Evolutionary conservation across 768 basidiomycete species (phyloP).

Genomic region (Macrocybe gigantea): DNA sequence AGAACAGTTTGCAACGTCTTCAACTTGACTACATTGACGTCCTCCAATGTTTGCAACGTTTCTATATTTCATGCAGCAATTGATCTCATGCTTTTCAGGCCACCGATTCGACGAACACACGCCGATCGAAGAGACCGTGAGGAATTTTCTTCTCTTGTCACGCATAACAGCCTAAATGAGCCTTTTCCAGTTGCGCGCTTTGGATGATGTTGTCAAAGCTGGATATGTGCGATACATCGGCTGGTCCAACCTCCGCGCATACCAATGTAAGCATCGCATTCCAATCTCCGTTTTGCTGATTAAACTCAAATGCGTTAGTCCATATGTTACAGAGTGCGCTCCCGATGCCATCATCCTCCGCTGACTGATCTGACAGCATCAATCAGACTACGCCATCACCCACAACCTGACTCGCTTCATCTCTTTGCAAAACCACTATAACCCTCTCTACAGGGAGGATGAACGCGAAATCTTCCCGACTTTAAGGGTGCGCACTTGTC

Average conservation of each 20-base stretch:
- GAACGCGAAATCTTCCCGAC: conserved; percentile 62
- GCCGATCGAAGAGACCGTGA: conserved; percentile 51
- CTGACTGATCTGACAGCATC: background rate
- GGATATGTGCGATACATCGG: conserved; percentile 60
- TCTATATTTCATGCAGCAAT: background rate
- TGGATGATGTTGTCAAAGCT: conserved; percentile 62
- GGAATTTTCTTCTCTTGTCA: background rate
- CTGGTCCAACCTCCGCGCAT: conserved; percentile 51
- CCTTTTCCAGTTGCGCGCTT: conserved; percentile 49
- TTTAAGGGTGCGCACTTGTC: conserved; percentile 31
- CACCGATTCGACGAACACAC: conserved; percentile 54
- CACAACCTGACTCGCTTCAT: conserved; percentile 58
- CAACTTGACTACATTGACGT: conserved; percentile 76
- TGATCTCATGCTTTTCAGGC: conserved; percentile 19
- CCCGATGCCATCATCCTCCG: conserved; percentile 4
- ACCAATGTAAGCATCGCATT: conserved; percentile 35
- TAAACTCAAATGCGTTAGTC: conserved; percentile 23
- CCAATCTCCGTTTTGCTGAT: background rate
- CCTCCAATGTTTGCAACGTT: conserved; percentile 46
- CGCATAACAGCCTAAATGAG: background rate
- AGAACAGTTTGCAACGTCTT: conserved; percentile 55
- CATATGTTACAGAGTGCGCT: conserved; percentile 47
- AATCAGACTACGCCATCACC: conserved; percentile 50
- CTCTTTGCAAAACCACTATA: conserved; percentile 46
- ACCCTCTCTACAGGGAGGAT: conserved; percentile 57